A percentile compares a stretch with the other conserved stretches of the same genome.
phyloP scores from a whole-genome alignment of 1,139 yeast species.

The Diutina siamensis region DNA sequence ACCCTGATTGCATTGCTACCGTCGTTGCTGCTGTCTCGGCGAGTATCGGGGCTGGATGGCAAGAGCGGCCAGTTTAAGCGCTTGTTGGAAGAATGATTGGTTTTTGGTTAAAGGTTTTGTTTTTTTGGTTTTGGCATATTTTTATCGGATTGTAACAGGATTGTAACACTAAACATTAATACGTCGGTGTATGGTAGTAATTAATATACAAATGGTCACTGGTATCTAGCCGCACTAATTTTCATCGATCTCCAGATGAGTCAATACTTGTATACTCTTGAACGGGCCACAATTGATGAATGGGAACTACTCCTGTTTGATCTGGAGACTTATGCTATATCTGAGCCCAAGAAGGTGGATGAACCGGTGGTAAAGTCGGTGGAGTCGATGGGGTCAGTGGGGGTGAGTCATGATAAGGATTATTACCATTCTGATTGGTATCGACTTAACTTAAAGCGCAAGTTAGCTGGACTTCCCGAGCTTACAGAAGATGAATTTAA shows the following conservation, averaged over 20 bases:
- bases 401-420: constrained; percentile 19
- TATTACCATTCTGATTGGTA: constrained; percentile 52
- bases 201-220: background rate
- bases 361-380: background rate
- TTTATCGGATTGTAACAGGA: background rate
- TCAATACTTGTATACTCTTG: background rate
- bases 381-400: constrained; percentile 11
- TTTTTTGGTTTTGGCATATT: background rate
- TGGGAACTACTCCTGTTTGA: constrained; percentile 19
- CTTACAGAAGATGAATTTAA: constrained; percentile 53
- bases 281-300: background rate
- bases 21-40: background rate
- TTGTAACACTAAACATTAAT: background rate
- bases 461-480: constrained; percentile 31
- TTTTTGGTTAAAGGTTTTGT: background rate
- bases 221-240: background rate
- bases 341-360: background rate
- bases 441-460: constrained; percentile 48
- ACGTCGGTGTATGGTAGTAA: background rate
- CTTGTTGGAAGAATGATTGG: background rate
- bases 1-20: background rate
- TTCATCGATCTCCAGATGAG: background rate
- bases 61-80: constrained; percentile 4
- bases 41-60: background rate
- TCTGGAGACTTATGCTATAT: background rate